Evolutionary conservation across 1,284 basidiomycete genomes (phyloP).

Genomic region (Ceratobasidium sp.): DNA sequence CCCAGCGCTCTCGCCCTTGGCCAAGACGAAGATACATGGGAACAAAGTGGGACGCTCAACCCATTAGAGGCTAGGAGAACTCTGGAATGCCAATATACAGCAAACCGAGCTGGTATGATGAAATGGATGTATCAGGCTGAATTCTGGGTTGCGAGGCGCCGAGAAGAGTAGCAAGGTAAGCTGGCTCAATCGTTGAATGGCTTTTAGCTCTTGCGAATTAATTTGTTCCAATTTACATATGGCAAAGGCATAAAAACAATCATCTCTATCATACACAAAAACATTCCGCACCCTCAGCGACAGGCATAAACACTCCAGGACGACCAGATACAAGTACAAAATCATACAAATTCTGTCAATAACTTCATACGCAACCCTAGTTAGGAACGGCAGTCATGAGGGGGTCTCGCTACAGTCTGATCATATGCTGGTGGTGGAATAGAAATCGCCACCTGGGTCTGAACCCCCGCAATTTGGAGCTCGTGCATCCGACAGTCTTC

Average conservation of each 20-base stretch:
- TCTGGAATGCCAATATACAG: constrained; percentile 71
- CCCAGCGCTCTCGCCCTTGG: neutral
- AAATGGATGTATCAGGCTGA: constrained; percentile 70
- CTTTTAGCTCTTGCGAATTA: neutral
- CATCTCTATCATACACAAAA: neutral
- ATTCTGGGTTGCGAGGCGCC: constrained; percentile 65
- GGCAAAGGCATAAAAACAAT: neutral
- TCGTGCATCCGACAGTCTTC: neutral
- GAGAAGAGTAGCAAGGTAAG: constrained; percentile 12
- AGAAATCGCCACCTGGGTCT: neutral
- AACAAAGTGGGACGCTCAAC: neutral
- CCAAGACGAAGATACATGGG: constrained; percentile 9
- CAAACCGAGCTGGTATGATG: constrained; percentile 71
- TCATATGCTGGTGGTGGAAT: constrained; percentile 33
- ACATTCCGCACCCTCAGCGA: neutral
- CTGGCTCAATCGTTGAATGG: no score
- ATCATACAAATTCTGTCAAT: neutral
- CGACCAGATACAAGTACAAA: neutral
- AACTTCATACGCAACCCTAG: neutral
- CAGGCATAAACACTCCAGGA: neutral
- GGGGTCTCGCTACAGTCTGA: neutral
- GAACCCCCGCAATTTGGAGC: neutral
- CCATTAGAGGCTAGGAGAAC: constrained; percentile 52
- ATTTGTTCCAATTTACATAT: neutral
- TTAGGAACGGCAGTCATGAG: neutral